Base-by-base conservation (phyloP, 192 early-diverging fungal genomes). In the Powellomyces hirtus region DNA sequence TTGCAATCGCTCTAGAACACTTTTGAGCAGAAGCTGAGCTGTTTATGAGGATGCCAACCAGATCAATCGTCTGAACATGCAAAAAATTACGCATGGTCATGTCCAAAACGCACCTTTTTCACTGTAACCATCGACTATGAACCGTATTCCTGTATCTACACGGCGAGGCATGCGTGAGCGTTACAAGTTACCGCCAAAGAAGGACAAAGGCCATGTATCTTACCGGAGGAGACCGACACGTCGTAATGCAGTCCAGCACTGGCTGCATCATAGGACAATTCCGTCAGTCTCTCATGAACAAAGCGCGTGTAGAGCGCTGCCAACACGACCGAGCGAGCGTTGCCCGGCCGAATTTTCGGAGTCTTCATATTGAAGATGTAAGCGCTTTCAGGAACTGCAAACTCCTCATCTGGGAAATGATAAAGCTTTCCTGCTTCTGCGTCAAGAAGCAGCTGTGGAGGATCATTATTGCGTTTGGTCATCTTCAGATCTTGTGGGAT, bases 211-310 rank as follows among this genome's bases (percentile, higher is more conserved):
- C n/a, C n/a, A n/a, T n/a, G 40, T 42, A 42, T 42, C 11, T 62
- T 5, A 44, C 27, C n/a, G 45, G 24, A n/a, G n/a, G n/a, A n/a
- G n/a, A n/a, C n/a, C n/a, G 38, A 62, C 8, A 69, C 60, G 38
- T 70, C 68, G 61, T 72, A 80, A 50, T 71, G 52, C 38, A 80
- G 46, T 7, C 78, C 78, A 1, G 75, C 78, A 8, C 45, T 14
- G 4, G 68, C 30, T 2, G 78, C 78, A 37, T 76, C 64, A 44
- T 77, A 76, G n/a, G 64, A 38, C 22, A 76, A 30, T 49, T 80
- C 75, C 22, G 38, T 70, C 50, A 80, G 58, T 1, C 58, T 18
- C 35, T 80, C 78, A 29, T 62, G 10, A 7, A 80, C 75, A 44
- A 80, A 80, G 27, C 72, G 59, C 37, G 55, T 16, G 56, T 79